These are phyloP conservation scores for Ceratocystiopsis sp. DNA, from an alignment of 2,329 filamentous ascomycete genomes.

Conservation along the genomic window DNA sequence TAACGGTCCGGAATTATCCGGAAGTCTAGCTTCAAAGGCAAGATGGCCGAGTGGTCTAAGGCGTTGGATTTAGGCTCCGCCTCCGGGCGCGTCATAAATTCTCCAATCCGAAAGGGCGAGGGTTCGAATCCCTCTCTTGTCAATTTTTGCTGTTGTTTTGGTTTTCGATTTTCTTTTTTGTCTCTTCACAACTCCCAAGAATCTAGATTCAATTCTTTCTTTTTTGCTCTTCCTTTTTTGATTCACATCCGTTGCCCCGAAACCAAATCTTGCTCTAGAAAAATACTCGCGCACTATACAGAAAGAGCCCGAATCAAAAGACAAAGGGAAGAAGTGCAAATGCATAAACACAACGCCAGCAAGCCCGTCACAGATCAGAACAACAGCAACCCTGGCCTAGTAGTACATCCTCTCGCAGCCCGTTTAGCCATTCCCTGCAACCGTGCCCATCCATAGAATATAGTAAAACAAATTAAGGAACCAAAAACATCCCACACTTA, in stretches of 20 bases:
- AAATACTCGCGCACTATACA: too few relatives aligned
- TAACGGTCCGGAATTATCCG: conserved; percentile 5
- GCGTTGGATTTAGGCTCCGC: conserved; percentile 11
- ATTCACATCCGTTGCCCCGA: not conserved
- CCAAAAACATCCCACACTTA: not conserved
- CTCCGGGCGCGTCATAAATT: not conserved
- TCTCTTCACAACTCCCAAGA: not conserved
- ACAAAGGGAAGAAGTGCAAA: too few relatives aligned
- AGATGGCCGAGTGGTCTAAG: conserved; percentile 13
- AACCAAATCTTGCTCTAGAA: too few relatives aligned
- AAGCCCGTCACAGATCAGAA: too few relatives aligned
- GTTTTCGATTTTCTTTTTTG: too few relatives aligned
- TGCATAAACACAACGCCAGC: too few relatives aligned
- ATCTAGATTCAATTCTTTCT: not conserved
- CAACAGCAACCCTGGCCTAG: too few relatives aligned
- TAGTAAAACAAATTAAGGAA: too few relatives aligned
- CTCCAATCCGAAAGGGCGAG: conserved; percentile 13
- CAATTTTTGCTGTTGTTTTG: conserved; percentile 2
- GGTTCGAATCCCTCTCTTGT: conserved; percentile 14
- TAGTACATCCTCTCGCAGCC: too few relatives aligned
- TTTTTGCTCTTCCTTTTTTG: not conserved
- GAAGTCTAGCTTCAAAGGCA: conserved; percentile 5
- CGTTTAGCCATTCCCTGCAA: too few relatives aligned
- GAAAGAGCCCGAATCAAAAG: too few relatives aligned
- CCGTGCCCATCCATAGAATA: too few relatives aligned